Conservation (phyloP, 192 early-diverging fungal species). For the Chytriomyces sp. region DNA sequence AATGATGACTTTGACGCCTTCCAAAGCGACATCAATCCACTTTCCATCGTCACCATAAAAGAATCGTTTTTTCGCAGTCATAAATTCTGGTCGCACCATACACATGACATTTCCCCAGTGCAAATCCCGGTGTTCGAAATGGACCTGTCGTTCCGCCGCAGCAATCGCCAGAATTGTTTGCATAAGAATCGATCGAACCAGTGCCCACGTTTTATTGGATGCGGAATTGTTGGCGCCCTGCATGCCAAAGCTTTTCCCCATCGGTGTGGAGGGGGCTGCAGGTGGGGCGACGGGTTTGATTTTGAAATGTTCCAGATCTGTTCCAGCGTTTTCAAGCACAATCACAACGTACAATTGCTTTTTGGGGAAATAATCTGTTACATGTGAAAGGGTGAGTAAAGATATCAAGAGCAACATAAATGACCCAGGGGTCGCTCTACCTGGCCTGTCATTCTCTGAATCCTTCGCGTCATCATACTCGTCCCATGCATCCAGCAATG, state of each 20-base stretch:
- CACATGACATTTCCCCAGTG: constrained; percentile 62
- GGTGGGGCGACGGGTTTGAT: constrained; percentile 20
- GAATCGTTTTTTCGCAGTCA: neutral
- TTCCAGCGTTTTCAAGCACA: constrained; percentile 74
- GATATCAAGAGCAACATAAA: neutral
- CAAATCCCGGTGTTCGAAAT: constrained; percentile 60
- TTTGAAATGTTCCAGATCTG: constrained; percentile 67
- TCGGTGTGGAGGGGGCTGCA: constrained; percentile 2
- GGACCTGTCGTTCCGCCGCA: constrained; percentile 41
- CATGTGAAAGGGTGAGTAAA: neutral
- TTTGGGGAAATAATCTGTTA: constrained; percentile 62
- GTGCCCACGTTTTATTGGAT: constrained; percentile 60
- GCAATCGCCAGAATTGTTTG: constrained; percentile 67
- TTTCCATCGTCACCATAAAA: neutral
- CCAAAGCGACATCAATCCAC: constrained; percentile 21
- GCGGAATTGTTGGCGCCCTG: neutral
- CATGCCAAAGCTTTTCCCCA: neutral
- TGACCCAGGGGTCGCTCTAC: constrained; percentile 23
- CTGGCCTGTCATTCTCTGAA: constrained; percentile 77
- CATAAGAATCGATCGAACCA: constrained; percentile 67
- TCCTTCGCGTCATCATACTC: constrained; percentile 62
- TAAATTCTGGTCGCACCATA: neutral
- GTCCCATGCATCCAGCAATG: constrained; percentile 76
- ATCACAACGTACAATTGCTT: constrained; percentile 78
- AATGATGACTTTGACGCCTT: constrained; percentile 43